Evolutionary conservation across 1,284 basidiomycete species (phyloP), one percentile per base, ranked within the genome.

Genomic region (Vanrija sp.): DNA sequence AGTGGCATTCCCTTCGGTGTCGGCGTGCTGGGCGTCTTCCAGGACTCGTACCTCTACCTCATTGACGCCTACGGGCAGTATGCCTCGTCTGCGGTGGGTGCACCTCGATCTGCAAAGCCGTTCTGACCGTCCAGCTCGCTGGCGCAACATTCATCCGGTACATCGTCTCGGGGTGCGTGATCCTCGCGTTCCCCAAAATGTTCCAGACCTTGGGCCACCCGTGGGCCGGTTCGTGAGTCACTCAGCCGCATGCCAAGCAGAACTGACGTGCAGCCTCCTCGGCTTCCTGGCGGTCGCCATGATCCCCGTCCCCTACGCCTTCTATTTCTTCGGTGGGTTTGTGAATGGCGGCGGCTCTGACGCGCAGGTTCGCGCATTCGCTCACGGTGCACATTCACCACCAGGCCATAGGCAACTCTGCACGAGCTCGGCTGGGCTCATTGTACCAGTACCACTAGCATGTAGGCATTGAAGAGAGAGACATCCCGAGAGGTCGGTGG

Each of bases 21-120:
- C 22, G 64, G 60, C 5, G 51, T 66, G 4, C 39, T 66, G 37
- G 48, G 59, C 9, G 61, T 66, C 39, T 66, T 66, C 47, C 64
- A 66, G 52, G 62, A 54, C 9, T 57, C 56, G 12, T 61, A 53
- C 41, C 64, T 61, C 39, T 66, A 66, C 41, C 48, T 66, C 41
- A 64, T 64, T 20, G 64, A 66, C 42, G 62, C 60, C 4, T 66
- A 66, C 54, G 64, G 64, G 6, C 60, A 58, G n/a, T 62, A 48
- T 47, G 64, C 64, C 0, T 54, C 64, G 19, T 62, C 60, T 35
- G 64, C 62, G 5, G 64, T 66, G 53, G 61, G 64, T 56, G 22
- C 3, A 24, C 3, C 7, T 25, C 10, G 8, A 5, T 24, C 7
- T 43, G 19, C 7, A 8, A 14, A 20, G 16, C 41, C 20, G 20